Evolutionary conservation across 1,139 yeast species (phyloP).

Genomic region (Diutina neorugosa): DNA sequence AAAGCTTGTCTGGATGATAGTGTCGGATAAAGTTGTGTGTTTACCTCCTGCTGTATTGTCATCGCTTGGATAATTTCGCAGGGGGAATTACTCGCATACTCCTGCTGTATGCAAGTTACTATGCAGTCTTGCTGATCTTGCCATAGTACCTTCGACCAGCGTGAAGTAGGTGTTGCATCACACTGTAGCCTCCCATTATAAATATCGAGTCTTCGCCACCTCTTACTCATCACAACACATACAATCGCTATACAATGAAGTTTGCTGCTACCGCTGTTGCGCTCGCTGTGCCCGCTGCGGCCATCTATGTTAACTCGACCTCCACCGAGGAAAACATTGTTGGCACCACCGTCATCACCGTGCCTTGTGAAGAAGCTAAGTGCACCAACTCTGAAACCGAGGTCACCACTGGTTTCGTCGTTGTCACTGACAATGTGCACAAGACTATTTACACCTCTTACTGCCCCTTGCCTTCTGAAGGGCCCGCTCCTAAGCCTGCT

Average conservation of each 20-base stretch:
- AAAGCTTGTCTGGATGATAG: neutral
- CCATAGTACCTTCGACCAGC: neutral
- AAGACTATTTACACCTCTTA: conserved; percentile 4
- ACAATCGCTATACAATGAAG: conserved; percentile 12
- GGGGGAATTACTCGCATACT: neutral
- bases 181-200: neutral
- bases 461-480: conserved; percentile 4
- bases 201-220: neutral
- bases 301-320: neutral
- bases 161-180: neutral
- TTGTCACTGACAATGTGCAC: conserved; percentile 7
- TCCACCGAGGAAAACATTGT: neutral
- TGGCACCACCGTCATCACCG: conserved; percentile 1
- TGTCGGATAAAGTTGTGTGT: neutral
- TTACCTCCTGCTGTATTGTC: neutral
- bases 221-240: neutral
- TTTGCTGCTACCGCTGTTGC: conserved; percentile 17
- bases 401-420: conserved; percentile 8
- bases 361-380: neutral
- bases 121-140: neutral
- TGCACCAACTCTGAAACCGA: neutral
- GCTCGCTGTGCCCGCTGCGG: conserved; percentile 9
- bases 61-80: neutral
- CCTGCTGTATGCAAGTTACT: neutral
- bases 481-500: conserved; percentile 7